Evolutionary conservation across 225 moss, liverwort and hornwort genomes (phyloP).

Genomic region (Pseudisothecium myosuroides): DNA sequence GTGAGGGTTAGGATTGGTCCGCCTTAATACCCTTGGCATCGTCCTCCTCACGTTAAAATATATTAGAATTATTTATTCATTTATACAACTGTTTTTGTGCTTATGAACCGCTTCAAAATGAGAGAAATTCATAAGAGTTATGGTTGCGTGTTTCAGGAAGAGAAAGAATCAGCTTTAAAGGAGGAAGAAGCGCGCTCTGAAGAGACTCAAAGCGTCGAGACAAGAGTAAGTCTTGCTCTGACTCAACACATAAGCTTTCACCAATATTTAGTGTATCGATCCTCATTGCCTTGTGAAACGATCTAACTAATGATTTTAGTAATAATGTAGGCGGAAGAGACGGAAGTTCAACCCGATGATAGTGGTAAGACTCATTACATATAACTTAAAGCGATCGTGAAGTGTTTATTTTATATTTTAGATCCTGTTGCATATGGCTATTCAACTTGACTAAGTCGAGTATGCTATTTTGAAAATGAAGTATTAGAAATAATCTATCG

Average conservation of each 20-base stretch:
- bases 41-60: neutral
- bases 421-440: neutral
- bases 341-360: slow-evolving; percentile 16
- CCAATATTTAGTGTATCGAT: neutral
- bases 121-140: neutral
- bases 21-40: neutral
- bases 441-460: neutral
- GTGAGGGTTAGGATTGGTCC: slow-evolving; percentile 4
- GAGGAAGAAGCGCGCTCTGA: slow-evolving; percentile 12
- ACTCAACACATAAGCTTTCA: neutral
- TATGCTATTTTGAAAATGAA: neutral
- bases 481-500: neutral
- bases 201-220: slow-evolving; percentile 19
- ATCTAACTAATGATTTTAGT: neutral
- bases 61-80: neutral
- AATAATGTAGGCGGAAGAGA: slow-evolving; percentile 28
- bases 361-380: slow-evolving; percentile 13
- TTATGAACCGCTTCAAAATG: neutral
- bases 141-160: slow-evolving; percentile 8
- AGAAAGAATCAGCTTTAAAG: neutral
- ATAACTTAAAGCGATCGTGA: neutral
- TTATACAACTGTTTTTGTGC: neutral
- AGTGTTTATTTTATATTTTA: neutral
- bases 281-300: neutral
- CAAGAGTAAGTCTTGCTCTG: slow-evolving; percentile 22